Base-by-base conservation (phyloP, 257 asterid genomes). In the Hygrophila difformis region DNA sequence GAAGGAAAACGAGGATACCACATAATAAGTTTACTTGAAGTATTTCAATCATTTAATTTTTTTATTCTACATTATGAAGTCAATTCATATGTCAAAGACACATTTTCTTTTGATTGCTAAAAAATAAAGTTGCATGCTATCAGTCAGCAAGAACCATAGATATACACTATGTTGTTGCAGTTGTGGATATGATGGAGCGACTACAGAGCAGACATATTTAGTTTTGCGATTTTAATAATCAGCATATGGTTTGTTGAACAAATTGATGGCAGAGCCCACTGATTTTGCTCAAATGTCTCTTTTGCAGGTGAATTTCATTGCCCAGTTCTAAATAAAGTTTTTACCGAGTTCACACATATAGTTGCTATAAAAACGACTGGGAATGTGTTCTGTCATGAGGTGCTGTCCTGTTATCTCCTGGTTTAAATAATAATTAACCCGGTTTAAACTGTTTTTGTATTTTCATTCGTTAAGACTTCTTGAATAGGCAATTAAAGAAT, bases 371-470 rank as follows among this genome's bases (percentile, higher is more conserved):
- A 64, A 70, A 86, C 88, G 29, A 80, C 99, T 0, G 95, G 95
- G 61, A 91, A 91, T 69, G 96, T 91, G 67, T 82, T 86, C 64
- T 91, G 95, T 53, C 71, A 86, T n/a, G 92, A 78, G 94, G 96
- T 91, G 59, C 22, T 48, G 65, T 46, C 17, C 50, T 45, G 37
- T 29, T 18, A 18, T 34, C 12, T 40, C 45, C 8, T 24, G 3
- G 3, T 55, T 23, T 39, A 18, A 14, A 22, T 47, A 28, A 21
- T 21, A 18, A 10, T 42, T 31, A 33, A 33, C 44, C 39, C 56
- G 40, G 43, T 24, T 34, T 38, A 11, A 43, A 19, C 18, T 18
- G 31, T 28, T 3, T 31, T 1, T n/a, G 35, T 13, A 10, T 31
- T 22, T 34, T 19, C 23, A 35, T 35, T 43, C 9, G 43, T 55